Percentiles rank a stretch among this genome's conserved stretches.
These are phyloP conservation scores for Psilocybe subaeruginosa DNA, from an alignment of 768 basidiomycete species.

Conservation along the genomic window DNA sequence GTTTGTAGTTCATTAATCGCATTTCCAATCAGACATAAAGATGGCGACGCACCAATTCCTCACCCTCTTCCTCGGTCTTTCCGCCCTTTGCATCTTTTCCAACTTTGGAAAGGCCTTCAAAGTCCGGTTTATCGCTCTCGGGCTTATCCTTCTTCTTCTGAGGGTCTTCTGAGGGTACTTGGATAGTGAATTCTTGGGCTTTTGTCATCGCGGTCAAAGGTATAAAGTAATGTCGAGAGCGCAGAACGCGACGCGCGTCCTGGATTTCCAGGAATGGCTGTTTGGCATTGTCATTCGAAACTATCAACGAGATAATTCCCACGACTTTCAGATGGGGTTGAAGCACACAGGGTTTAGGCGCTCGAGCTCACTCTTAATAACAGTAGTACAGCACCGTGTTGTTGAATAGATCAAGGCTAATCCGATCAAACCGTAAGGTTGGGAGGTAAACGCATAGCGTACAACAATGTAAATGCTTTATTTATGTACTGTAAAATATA, in stretches of 20 bases:
- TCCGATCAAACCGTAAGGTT: too few species aligned
- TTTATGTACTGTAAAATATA: too few species aligned
- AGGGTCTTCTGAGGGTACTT: slow-evolving; percentile 75
- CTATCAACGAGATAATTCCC: neutral
- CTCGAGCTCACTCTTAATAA: neutral
- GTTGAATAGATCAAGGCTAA: too few species aligned
- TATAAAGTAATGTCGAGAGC: slow-evolving; percentile 14
- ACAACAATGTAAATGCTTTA: too few species aligned
- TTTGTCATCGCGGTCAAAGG: slow-evolving; percentile 51
- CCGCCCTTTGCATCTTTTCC: slow-evolving; percentile 53
- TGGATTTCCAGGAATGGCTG: slow-evolving; percentile 11
- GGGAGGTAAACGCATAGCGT: too few species aligned
- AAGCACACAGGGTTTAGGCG: neutral
- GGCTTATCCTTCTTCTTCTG: slow-evolving; percentile 74
- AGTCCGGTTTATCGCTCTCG: slow-evolving; percentile 29
- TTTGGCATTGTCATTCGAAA: slow-evolving; percentile 11
- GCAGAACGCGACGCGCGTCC: slow-evolving; percentile 60
- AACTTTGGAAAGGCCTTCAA: slow-evolving; percentile 56
- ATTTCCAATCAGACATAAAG: neutral
- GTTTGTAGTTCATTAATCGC: slow-evolving; percentile 9
- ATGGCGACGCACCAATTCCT: slow-evolving; percentile 74
- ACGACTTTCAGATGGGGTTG: neutral
- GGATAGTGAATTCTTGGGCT: slow-evolving; percentile 58
- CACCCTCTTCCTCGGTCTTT: slow-evolving; percentile 69
- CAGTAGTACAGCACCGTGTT: too few species aligned